A percentile compares a stretch with the other conserved stretches of the same genome.
Conservation (phyloP, 768 basidiomycete species). For the Solioccasus polychromus region DNA sequence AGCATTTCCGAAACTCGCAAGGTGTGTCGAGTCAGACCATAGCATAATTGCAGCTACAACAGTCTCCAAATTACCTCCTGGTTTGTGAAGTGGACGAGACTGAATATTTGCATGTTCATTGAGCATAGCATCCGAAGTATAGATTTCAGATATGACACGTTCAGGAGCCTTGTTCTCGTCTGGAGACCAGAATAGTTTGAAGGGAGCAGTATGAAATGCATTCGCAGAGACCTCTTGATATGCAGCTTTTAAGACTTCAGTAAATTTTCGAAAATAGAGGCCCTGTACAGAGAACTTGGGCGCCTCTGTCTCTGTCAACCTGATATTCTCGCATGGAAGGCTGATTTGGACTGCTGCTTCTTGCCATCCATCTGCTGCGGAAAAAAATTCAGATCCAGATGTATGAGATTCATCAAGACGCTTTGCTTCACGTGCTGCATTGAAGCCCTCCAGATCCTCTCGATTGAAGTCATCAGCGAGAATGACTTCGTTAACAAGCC, state of each 20-base stretch:
- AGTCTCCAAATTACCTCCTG: no score
- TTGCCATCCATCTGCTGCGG: not conserved
- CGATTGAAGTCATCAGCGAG: slow-evolving; percentile 10
- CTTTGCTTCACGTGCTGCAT: not conserved
- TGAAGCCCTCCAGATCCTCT: slow-evolving; percentile 6
- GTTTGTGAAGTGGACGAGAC: no score
- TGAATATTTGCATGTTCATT: no score
- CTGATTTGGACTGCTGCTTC: not conserved
- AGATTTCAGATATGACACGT: no score
- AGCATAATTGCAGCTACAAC: no score
- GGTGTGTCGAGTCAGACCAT: no score
- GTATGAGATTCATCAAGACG: not conserved
- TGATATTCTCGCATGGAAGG: not conserved
- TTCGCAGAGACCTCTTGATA: slow-evolving; percentile 17
- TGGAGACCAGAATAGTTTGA: slow-evolving; percentile 11
- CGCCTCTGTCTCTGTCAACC: no score
- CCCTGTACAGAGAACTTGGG: no score
- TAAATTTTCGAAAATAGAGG: slow-evolving; percentile 24
- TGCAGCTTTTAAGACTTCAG: slow-evolving; percentile 21
- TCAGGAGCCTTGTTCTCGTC: no score
- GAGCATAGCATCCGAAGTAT: no score
- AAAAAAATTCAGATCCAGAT: not conserved
- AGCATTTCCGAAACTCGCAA: no score
- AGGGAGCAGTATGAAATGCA: slow-evolving; percentile 15
- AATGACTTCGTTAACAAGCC: slow-evolving; percentile 15